phyloP scores from a whole-genome alignment of 371 early-diverging fungal genomes.

The Dinochytrium kinnereticum region DNA sequence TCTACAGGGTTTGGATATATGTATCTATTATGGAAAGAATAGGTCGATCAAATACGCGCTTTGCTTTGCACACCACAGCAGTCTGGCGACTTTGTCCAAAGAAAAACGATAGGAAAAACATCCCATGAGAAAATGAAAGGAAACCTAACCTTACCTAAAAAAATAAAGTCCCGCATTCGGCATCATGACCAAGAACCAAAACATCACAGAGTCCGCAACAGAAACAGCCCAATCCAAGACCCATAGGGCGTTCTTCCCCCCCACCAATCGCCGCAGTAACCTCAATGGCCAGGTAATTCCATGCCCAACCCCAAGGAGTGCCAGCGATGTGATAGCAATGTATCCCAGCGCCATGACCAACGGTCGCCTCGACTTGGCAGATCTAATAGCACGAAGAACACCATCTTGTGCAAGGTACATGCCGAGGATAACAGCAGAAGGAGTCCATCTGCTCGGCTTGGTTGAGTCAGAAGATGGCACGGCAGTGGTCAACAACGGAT shows the following conservation, averaged over 20 bases:
- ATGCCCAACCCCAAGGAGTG: constrained; percentile 23
- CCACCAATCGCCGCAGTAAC: constrained; percentile 18
- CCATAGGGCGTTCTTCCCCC: constrained; percentile 10
- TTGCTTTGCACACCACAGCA: too few relatives aligned
- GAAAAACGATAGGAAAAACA: too few relatives aligned
- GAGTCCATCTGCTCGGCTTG: background rate
- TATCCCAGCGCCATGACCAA: constrained; percentile 25
- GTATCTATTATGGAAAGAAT: constrained; percentile 19
- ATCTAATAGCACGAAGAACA: constrained; percentile 20
- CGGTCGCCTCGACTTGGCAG: constrained; percentile 26
- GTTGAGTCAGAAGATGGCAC: background rate
- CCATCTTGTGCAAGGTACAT: constrained; percentile 32
- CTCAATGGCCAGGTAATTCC: constrained; percentile 33
- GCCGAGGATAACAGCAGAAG: constrained; percentile 22
- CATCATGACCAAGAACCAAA: constrained; percentile 32
- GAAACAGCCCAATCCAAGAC: constrained; percentile 26
- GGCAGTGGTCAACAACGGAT: too few relatives aligned
- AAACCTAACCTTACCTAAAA: constrained; percentile 14
- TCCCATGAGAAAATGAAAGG: background rate
- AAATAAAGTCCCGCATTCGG: constrained; percentile 40
- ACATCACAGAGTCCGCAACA: constrained; percentile 15
- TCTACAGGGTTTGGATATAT: constrained; percentile 42
- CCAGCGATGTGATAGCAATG: constrained; percentile 18
- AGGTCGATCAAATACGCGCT: background rate
- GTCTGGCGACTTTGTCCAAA: too few relatives aligned